Percentiles rank a stretch among this genome's conserved stretches.
Evolutionary conservation across 257 asterid species (phyloP).

Genomic region (Primulina eburnea): DNA sequence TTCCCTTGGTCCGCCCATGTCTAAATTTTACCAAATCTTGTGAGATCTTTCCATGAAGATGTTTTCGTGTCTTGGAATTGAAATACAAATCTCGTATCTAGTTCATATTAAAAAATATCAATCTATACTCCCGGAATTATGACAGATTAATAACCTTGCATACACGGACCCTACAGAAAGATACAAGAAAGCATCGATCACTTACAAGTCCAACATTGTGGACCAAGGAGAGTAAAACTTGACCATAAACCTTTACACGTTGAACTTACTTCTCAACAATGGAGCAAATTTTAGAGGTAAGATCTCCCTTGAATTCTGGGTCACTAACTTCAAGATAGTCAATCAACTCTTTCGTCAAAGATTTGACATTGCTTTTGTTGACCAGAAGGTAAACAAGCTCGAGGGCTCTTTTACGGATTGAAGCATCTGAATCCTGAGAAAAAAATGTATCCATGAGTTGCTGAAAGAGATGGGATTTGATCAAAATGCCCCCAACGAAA

Average conservation of each 20-base stretch:
- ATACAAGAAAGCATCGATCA: conserved; percentile 11
- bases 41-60: conserved; percentile 4
- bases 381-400: conserved; percentile 90
- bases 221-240: conserved; percentile 15
- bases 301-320: conserved; percentile 86
- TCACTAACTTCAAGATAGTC: conserved; percentile 92
- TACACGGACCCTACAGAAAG: not conserved
- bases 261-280: conserved; percentile 91
- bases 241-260: conserved; percentile 1
- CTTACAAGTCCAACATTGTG: not conserved
- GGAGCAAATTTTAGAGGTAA: conserved; percentile 88
- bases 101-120: not conserved
- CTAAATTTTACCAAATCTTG: conserved; percentile 12
- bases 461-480: conserved; percentile 7
- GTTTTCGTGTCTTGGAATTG: not conserved
- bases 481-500: conserved; percentile 4
- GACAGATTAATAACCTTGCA: not conserved
- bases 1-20: not conserved
- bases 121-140: not conserved
- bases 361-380: conserved; percentile 82
- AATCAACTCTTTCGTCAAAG: conserved; percentile 84
- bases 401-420: conserved; percentile 94
- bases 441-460: conserved; percentile 1
- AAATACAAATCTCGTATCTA: not conserved
- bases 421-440: conserved; percentile 96